Evolutionary conservation across 306 rosid genomes (phyloP).

Genomic region (Cotoneaster glaucophyllus): DNA sequence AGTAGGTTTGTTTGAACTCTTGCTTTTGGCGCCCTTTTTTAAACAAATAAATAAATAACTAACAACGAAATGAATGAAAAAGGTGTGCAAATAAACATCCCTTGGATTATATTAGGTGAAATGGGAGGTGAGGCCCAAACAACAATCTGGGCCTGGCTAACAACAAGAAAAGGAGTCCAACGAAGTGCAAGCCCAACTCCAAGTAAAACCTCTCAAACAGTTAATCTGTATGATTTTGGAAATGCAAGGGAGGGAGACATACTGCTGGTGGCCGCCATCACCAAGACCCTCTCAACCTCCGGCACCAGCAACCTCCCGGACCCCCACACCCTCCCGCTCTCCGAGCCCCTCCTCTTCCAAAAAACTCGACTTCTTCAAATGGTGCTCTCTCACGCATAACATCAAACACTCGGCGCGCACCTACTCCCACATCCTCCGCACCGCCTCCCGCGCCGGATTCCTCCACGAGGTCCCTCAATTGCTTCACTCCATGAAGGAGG

Average conservation of each 20-base stretch:
- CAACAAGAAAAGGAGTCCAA: not conserved
- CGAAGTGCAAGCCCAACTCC: not conserved
- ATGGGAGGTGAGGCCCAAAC: not conserved
- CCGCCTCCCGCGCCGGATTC: slow-evolving; percentile 33
- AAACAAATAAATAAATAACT: too few species aligned
- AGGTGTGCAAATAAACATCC: too few species aligned
- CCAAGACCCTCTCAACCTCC: slow-evolving; percentile 41
- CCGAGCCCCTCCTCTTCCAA: slow-evolving; percentile 46
- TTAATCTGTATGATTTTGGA: not conserved
- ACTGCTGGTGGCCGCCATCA: slow-evolving; percentile 55
- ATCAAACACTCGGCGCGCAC: slow-evolving; percentile 24
- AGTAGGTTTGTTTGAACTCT: too few species aligned
- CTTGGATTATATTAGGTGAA: not conserved
- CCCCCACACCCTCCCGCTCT: slow-evolving; percentile 34
- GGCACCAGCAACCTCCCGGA: slow-evolving; percentile 48
- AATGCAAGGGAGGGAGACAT: slow-evolving; percentile 46
- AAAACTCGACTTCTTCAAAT: slow-evolving; percentile 57
- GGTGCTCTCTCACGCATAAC: slow-evolving; percentile 34
- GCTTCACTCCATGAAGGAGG: slow-evolving; percentile 42
- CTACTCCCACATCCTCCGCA: slow-evolving; percentile 45
- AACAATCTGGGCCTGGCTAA: not conserved
- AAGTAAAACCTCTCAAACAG: not conserved
- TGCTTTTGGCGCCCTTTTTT: too few species aligned
- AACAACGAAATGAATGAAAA: too few species aligned
- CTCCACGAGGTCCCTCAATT: slow-evolving; percentile 42